phyloP scores from a whole-genome alignment of 2,329 filamentous ascomycete species.

The Pezicula rhizophila region DNA sequence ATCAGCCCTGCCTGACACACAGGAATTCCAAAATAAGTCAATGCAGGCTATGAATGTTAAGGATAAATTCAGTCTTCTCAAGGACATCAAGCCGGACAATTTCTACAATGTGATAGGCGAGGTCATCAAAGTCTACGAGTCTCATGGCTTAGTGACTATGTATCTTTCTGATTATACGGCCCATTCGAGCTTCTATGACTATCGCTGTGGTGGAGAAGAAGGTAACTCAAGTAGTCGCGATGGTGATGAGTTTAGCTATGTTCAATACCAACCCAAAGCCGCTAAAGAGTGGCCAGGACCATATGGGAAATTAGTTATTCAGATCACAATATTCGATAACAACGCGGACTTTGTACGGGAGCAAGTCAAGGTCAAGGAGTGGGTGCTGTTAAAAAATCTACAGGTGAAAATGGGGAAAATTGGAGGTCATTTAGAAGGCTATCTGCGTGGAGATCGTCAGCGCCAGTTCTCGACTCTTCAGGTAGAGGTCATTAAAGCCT shows the following conservation, averaged over 20 bases:
- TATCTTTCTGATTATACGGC: slow-evolving; percentile 81
- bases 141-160: slow-evolving; percentile 47
- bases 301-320: slow-evolving; percentile 64
- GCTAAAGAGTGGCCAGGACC: slow-evolving; percentile 63
- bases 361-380: slow-evolving; percentile 50
- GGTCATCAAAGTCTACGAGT: slow-evolving; percentile 53
- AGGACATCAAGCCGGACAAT: slow-evolving; percentile 46
- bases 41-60: slow-evolving; percentile 37
- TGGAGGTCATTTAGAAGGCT: slow-evolving; percentile 60
- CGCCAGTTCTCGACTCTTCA: slow-evolving; percentile 51
- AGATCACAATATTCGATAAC: slow-evolving; percentile 63
- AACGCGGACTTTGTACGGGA: slow-evolving; percentile 56
- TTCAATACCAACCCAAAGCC: slow-evolving; percentile 22
- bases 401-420: slow-evolving; percentile 55
- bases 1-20: slow-evolving; percentile 33
- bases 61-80: slow-evolving; percentile 58
- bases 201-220: slow-evolving; percentile 25
- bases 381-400: slow-evolving; percentile 66
- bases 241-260: slow-evolving; percentile 53
- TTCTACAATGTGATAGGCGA: slow-evolving; percentile 70
- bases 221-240: slow-evolving; percentile 32
- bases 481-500: slow-evolving; percentile 44
- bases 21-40: slow-evolving; percentile 36
- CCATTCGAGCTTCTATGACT: slow-evolving; percentile 54
- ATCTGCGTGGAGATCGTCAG: slow-evolving; percentile 54